Evolutionary conservation across 106 monocot genomes (phyloP).

Genomic region (Cymbidium sinense): DNA sequence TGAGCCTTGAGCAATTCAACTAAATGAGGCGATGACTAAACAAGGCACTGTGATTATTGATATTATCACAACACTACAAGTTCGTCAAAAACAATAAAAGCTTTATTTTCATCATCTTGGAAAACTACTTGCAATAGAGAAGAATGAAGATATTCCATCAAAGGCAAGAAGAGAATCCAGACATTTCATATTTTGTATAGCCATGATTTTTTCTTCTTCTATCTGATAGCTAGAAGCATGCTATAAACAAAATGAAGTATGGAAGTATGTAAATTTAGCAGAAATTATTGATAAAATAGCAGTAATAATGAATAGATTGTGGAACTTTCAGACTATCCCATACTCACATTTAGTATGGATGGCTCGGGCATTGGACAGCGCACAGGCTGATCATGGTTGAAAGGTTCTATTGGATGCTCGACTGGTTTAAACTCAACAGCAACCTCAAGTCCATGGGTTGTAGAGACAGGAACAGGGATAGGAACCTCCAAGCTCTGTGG

Average conservation of each 20-base stretch:
- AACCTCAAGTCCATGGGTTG: constrained; percentile 26
- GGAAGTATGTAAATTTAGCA: background rate
- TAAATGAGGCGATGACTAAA: background rate
- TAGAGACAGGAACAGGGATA: constrained; percentile 5
- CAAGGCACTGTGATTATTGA: too few relatives aligned
- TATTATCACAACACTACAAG: too few relatives aligned
- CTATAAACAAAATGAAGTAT: background rate
- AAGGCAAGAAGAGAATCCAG: background rate
- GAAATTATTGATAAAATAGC: background rate
- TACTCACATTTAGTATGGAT: constrained; percentile 56
- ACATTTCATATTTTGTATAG: background rate
- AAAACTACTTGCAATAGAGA: background rate
- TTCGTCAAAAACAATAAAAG: too few relatives aligned
- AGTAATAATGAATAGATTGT: background rate
- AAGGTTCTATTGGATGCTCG: constrained; percentile 51
- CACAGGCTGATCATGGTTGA: constrained; percentile 47
- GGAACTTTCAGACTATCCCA: background rate
- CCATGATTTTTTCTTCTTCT: background rate
- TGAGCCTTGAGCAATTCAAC: background rate
- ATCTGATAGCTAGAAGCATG: background rate
- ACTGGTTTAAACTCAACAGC: constrained; percentile 51
- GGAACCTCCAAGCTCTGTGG: constrained; percentile 15
- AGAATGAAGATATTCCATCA: background rate
- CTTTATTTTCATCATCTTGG: too few relatives aligned
- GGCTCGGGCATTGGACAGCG: constrained; percentile 56